A percentile compares a stretch with the other conserved stretches of the same genome.
These are phyloP conservation scores for Microglena sp. DNA, from an alignment of 139 green algal species.

Conservation along the genomic window DNA sequence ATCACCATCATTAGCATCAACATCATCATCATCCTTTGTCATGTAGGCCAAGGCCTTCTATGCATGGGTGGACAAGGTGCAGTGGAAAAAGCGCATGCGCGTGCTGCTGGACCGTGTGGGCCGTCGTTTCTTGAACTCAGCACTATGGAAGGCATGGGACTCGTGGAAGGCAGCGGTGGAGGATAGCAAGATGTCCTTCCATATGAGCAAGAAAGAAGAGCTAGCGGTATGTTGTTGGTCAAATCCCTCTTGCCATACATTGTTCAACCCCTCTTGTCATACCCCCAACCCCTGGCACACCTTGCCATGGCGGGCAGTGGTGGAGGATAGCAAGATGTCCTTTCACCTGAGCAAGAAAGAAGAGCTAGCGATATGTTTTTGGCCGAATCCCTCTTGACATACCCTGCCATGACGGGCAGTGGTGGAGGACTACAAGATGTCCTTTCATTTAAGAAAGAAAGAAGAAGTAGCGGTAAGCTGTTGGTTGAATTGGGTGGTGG, in stretches of 20 bases:
- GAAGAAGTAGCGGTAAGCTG: too few species aligned
- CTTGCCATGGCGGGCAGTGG: conserved; percentile 24
- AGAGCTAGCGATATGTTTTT: conserved; percentile 38
- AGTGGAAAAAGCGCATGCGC: conserved; percentile 28
- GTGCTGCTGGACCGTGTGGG: conserved; percentile 22
- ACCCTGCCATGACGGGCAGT: too few species aligned
- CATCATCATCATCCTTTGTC: neutral
- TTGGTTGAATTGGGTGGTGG: too few species aligned
- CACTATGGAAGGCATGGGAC: conserved; percentile 22
- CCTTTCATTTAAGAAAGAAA: too few species aligned
- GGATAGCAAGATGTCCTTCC: conserved; percentile 23
- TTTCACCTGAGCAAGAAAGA: conserved; percentile 31
- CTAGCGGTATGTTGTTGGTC: conserved; percentile 22
- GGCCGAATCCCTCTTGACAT: too few species aligned
- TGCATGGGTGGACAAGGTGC: conserved; percentile 29
- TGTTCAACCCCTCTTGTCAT: too few species aligned
- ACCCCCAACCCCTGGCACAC: too few species aligned
- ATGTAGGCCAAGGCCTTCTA: conserved; percentile 21
- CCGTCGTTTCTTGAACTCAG: conserved; percentile 14
- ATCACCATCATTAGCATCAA: too few species aligned
- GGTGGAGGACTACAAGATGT: too few species aligned
- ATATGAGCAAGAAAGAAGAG: conserved; percentile 35
- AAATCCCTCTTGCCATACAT: too few species aligned
- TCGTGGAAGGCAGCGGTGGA: conserved; percentile 26
- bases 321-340: conserved; percentile 27